Evolutionary conservation across 106 monocot species (phyloP), one percentile per base, ranked within the genome.

Genomic region (Allium cepa): DNA sequence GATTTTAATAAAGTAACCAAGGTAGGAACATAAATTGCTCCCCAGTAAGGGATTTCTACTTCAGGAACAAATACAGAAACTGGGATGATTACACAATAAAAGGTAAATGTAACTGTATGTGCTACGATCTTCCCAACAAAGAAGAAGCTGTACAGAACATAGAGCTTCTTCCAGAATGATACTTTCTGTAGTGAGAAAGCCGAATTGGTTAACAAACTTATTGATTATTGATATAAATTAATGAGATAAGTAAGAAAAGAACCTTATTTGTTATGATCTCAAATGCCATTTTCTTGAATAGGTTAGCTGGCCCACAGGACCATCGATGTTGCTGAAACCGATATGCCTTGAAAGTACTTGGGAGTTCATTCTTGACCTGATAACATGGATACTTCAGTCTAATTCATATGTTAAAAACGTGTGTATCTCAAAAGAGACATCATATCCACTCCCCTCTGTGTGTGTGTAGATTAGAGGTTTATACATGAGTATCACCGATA

Each of bases 61-160:
- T 85, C 81, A 36, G 78, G 81, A 64, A 75, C 57, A 14, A 78
- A 57, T 56, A 78, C 69, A 0, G 78, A 63, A 10, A 73, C 10
- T 6, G 85, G 85, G 52, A 85, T 85, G 53, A 78, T 52, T 1
- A 76, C 9, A 51, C 85, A 85, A n/a, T 73, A 85, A 53, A 75
- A 85, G 57, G 76, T 72, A 69, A 81, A 85, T 27, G 85, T 73
- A 11, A 68, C 46, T 16, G 57, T 59, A 49, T 85, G 85, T 22
- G 80, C 75, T 53, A 76, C 80, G 26, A 85, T 69, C 72, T 85
- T 85, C 18, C 75, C 75, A 0, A 81, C 69, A 47, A 85, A 80
- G 75, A 85, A 85, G 75, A 85, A 85, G 75, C 72, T 72, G 72
- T 75, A 85, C 9, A 81, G 51, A 7, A 85, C 10, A 67, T 83